Evolutionary conservation across 2,329 filamentous ascomycete species (phyloP).

Genomic region (Akanthomyces dipterigenus): DNA sequence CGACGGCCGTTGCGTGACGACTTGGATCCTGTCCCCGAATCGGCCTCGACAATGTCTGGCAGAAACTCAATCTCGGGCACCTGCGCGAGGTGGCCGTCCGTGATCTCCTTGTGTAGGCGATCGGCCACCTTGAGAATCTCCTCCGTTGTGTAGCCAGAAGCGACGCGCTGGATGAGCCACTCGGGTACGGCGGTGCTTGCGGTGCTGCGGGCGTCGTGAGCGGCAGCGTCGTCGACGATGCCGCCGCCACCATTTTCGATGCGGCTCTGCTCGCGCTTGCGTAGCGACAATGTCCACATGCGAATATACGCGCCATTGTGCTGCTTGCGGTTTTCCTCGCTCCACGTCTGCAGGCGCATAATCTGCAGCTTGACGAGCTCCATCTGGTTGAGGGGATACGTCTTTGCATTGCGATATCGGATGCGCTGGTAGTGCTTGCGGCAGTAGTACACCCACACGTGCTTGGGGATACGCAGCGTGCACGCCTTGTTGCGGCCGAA

Average conservation of each 20-base stretch:
- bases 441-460: slow-evolving; percentile 71
- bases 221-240: slow-evolving; percentile 18
- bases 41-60: slow-evolving; percentile 42
- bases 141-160: slow-evolving; percentile 39
- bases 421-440: slow-evolving; percentile 77
- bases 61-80: slow-evolving; percentile 55
- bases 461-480: slow-evolving; percentile 61
- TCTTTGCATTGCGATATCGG: slow-evolving; percentile 58
- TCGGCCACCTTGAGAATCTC: slow-evolving; percentile 42
- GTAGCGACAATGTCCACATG: slow-evolving; percentile 54
- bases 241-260: slow-evolving; percentile 33
- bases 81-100: slow-evolving; percentile 33
- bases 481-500: slow-evolving; percentile 78
- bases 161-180: slow-evolving; percentile 42
- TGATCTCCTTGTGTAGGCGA: slow-evolving; percentile 39
- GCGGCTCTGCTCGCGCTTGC: slow-evolving; percentile 58
- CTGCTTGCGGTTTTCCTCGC: slow-evolving; percentile 36
- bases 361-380: slow-evolving; percentile 59
- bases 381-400: slow-evolving; percentile 57
- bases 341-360: slow-evolving; percentile 56
- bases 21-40: slow-evolving; percentile 12
- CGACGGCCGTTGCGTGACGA: slow-evolving; percentile 13
- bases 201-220: slow-evolving; percentile 19
- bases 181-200: slow-evolving; percentile 37
- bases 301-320: slow-evolving; percentile 27